Evolutionary conservation across 768 basidiomycete species (phyloP), one percentile per base, ranked within the genome.

Genomic region (Podaxis sp.): DNA sequence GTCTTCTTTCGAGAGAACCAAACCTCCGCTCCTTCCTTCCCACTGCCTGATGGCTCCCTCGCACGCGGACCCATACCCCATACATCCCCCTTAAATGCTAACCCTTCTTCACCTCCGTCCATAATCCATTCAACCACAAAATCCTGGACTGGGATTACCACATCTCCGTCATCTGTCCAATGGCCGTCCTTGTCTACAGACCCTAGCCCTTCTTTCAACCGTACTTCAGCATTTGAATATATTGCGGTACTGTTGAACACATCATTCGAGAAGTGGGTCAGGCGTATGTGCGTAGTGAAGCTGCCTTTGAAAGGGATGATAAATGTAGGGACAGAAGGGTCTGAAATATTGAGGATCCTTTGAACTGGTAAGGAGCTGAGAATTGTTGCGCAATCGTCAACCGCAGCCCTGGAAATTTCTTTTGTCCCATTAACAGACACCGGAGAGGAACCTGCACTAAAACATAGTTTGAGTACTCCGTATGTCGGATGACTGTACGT

Each of bases 101-200:
- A 65, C 0, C 79, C 79, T 55, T 75, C 73, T 15, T 70, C 68
- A 9, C 69, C 68, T 13, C 61, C 69, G 12, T 54, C 55, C 19
- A 9, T 40, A 2, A 81, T 75, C 77, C 77, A 81, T 55, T 79
- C 79, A 11, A 73, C 77, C 40, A 73, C 58, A 71, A 79, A 55
- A 66, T 66, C 37, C 75, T 71, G 46, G 77, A 74, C 15, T 77
- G 65, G 8, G 22, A 72, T 67, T 13, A 79, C 19, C 12, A 79
- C 57, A 36, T 75, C 76, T 0, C 72, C 76, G 1, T 64, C 67
- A 24, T 64, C 55, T 19, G 56, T 57, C 25, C 51, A 52, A 11
- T 17, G 51, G 2, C 51, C 51, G 19, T 52, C 25, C 27, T 52
- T 63, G 64, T 17, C 63, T 59, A 38, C 43, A 47, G 50, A 43